Conservation (phyloP, 257 asterid genomes). For the Solanum lignicaule region DNA sequence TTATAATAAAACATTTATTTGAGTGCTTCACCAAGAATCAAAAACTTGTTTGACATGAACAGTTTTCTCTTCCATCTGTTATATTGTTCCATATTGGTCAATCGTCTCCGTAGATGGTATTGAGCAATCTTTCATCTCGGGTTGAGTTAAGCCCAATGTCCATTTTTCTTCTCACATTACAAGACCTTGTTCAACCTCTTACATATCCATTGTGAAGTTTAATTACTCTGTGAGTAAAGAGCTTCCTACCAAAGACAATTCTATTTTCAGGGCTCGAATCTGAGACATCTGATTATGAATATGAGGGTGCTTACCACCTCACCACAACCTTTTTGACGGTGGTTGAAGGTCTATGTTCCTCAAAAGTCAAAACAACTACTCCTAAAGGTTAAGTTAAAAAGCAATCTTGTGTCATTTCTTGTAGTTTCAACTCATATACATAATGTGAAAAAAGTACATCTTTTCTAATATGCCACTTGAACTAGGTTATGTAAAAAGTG, state of each 20-base stretch:
- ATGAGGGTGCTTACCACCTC: not conserved
- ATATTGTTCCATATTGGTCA: not conserved
- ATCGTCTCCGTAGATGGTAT: not conserved
- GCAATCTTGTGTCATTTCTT: not conserved
- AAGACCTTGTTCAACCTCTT: not conserved
- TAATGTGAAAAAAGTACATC: conserved; percentile 19
- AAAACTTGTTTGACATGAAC: not conserved
- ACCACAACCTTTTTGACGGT: not conserved
- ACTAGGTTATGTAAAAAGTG: conserved; percentile 1
- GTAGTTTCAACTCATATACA: conserved; percentile 6
- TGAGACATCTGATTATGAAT: not conserved
- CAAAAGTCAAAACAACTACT: not conserved
- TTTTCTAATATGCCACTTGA: not conserved
- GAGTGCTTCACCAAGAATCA: not conserved
- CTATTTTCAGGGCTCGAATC: not conserved
- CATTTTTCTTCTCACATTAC: not conserved
- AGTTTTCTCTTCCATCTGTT: not conserved
- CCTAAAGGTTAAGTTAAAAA: not conserved
- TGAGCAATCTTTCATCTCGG: not conserved
- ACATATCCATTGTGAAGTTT: not conserved
- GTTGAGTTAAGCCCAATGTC: not conserved
- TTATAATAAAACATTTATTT: not conserved
- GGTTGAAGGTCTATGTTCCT: not conserved
- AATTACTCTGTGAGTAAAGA: not conserved
- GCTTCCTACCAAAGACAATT: too few relatives aligned